Base-by-base conservation (phyloP, 352 stramenopile species). In the Pythium myriotylum region DNA sequence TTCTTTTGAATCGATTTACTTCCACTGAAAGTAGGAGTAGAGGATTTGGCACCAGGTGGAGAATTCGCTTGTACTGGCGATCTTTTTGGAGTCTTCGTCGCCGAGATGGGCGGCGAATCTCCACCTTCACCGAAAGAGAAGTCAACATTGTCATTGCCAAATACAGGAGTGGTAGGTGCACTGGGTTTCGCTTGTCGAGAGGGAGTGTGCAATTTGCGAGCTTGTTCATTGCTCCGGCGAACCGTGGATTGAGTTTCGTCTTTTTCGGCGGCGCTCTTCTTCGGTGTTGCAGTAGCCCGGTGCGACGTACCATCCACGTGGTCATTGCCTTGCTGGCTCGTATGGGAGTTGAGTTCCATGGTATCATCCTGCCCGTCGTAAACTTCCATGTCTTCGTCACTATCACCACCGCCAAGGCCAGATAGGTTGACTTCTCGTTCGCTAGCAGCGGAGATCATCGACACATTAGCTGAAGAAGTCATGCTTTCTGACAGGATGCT, bases 311-410 rank as follows among this genome's bases (percentile, higher is more conserved):
- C 22, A 23, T 52, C 35, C 12, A 3, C 7, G 43, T 62, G 40
- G n/a, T 58, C n/a, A 16, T n/a, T 47, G 17, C 35, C 40, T 9
- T 20, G 47, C 47, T 68, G 35, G 51, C 49, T 71, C 26, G 45
- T 49, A 1, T 68, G 55, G 22, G 58, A 61, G 17, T 72, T 52
- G 19, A 72, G 33, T 27, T 72, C 65, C 63, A 71, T 71, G 2
- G 56, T 67, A 6, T 63, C 58, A 23, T 41, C 32, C 12, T 23
- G 14, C 12, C 53, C 19, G 8, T 16, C 10, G 24, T 56, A n/a
- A 24, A 12, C 35, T 6, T 41, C 46, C 37, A 47, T 48, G 22
- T 45, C 49, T 17, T 72, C 46, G 32, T 64, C 54, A 26, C 49
- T 62, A 6, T 24, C 52, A 24, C 26, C 57, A 10, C 4, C 26